These are phyloP conservation scores for Parafenestella ontariensis DNA, from an alignment of 2,329 filamentous ascomycete genomes.

Conservation along the genomic window DNA sequence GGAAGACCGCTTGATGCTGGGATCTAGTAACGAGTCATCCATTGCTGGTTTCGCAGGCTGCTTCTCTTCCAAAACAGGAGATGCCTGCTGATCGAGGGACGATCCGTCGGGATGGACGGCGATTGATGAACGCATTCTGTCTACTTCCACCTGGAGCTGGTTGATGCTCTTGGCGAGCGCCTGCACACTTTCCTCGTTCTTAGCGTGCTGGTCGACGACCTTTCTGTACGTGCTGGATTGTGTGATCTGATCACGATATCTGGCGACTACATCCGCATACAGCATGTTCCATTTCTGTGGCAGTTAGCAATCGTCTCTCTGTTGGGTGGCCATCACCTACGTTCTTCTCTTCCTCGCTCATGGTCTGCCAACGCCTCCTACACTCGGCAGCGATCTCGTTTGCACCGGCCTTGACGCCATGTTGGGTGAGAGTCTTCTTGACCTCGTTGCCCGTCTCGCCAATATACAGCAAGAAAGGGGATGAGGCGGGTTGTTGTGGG, in stretches of 20 bases:
- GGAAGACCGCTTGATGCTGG: conserved; percentile 46
- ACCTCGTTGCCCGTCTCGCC: conserved; percentile 49
- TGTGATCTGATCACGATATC: conserved; percentile 48
- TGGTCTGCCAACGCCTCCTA: conserved; percentile 48
- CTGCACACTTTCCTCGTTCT: conserved; percentile 49
- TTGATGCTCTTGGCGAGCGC: conserved; percentile 50
- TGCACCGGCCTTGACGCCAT: conserved; percentile 47
- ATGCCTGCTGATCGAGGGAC: conserved; percentile 13
- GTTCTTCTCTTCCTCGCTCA: conserved; percentile 49
- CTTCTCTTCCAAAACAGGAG: conserved; percentile 25
- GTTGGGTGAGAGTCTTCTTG: conserved; percentile 45
- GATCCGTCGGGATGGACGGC: conserved; percentile 32
- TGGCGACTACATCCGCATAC: conserved; percentile 50
- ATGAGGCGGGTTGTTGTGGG: conserved; percentile 48
- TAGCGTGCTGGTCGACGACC: conserved; percentile 46
- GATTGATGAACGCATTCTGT: conserved; percentile 46
- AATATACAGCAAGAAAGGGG: conserved; percentile 50
- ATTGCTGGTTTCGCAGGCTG: conserved; percentile 25
- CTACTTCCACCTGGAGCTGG: conserved; percentile 50
- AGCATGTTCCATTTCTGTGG: conserved; percentile 51
- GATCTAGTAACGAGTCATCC: conserved; percentile 43
- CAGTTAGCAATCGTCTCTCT: conserved; percentile 16
- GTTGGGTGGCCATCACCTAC: conserved; percentile 15
- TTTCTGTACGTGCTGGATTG: conserved; percentile 46
- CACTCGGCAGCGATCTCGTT: conserved; percentile 53